Evolutionary conservation across 1,284 basidiomycete species (phyloP).

Genomic region (Cystobasidium pallidum): DNA sequence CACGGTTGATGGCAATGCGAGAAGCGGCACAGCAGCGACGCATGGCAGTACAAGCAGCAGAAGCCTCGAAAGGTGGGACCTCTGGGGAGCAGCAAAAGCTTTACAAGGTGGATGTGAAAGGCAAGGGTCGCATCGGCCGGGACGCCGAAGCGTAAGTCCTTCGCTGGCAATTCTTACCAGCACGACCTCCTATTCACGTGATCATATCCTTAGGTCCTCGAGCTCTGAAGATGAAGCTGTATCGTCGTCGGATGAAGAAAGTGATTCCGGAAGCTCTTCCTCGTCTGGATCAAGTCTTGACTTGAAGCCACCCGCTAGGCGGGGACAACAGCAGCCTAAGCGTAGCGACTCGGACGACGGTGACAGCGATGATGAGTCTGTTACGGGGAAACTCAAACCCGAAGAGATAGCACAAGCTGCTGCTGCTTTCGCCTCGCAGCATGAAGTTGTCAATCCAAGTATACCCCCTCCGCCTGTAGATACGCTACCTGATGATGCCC

Average conservation of each 20-base stretch:
- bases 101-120: slow-evolving; percentile 23
- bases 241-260: slow-evolving; percentile 9
- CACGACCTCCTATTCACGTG: neutral
- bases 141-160: neutral
- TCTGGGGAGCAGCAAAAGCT: slow-evolving; percentile 4
- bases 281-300: slow-evolving; percentile 31
- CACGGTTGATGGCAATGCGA: slow-evolving; percentile 8
- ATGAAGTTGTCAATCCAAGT: slow-evolving; percentile 56
- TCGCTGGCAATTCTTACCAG: neutral
- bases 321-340: neutral
- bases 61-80: neutral
- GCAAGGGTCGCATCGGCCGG: slow-evolving; percentile 16
- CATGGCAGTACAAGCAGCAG: slow-evolving; percentile 9
- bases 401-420: slow-evolving; percentile 38
- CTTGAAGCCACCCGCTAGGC: neutral
- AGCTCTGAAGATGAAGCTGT: slow-evolving; percentile 11
- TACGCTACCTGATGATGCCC: slow-evolving; percentile 60
- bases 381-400: slow-evolving; percentile 6
- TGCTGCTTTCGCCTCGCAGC: slow-evolving; percentile 55
- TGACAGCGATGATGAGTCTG: slow-evolving; percentile 46
- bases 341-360: slow-evolving; percentile 54
- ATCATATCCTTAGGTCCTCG: neutral
- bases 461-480: slow-evolving; percentile 58
- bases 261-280: slow-evolving; percentile 28
- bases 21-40: slow-evolving; percentile 13